Conservation (phyloP, 2,329 filamentous ascomycete species). For the Hymenoscyphus fructigenus region DNA sequence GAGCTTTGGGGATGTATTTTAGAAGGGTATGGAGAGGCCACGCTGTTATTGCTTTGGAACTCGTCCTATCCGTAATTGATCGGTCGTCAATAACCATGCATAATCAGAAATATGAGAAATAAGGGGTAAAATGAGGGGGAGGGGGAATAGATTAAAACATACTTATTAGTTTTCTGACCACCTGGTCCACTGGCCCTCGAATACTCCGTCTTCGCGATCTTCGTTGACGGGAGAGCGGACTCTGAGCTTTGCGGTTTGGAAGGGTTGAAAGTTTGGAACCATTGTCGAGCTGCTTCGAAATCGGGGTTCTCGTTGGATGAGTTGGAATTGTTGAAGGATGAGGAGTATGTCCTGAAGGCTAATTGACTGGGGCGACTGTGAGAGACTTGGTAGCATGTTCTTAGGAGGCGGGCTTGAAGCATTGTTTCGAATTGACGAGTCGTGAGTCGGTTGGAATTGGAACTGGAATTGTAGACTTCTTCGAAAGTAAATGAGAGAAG, state of each 20-base stretch:
- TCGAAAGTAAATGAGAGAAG: no score
- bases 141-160: background rate
- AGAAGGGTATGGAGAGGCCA: constrained; percentile 32
- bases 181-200: constrained; percentile 33
- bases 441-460: background rate
- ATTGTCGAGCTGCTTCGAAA: constrained; percentile 32
- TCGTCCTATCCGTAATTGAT: no score
- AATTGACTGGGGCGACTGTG: constrained; percentile 10
- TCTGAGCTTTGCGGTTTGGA: background rate
- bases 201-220: constrained; percentile 31
- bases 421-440: background rate
- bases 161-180: constrained; percentile 40
- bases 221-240: constrained; percentile 5
- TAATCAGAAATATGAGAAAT: no score
- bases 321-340: constrained; percentile 10
- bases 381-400: background rate
- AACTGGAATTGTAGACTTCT: background rate
- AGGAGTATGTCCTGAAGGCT: constrained; percentile 24
- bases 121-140: background rate
- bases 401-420: background rate
- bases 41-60: constrained; percentile 35
- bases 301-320: constrained; percentile 24
- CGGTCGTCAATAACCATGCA: no score
- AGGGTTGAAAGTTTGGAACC: constrained; percentile 30
- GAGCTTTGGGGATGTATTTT: constrained; percentile 29